Base-by-base conservation (phyloP, 352 stramenopile species). In the Phytopythium kandeliae region DNA sequence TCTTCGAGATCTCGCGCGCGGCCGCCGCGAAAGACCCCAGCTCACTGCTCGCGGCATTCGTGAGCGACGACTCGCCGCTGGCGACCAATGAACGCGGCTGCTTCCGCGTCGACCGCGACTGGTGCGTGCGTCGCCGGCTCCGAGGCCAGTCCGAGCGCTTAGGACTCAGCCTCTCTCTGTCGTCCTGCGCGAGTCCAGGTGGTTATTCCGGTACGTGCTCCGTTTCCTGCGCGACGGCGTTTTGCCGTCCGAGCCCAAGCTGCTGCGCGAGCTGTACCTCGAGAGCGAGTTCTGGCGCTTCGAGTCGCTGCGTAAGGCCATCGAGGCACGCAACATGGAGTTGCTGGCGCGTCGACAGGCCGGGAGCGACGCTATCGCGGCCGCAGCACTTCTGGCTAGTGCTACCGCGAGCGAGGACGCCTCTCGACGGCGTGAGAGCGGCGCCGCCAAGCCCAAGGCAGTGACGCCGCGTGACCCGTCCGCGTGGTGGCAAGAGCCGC, bases 241-340 rank as follows among this genome's bases (percentile, higher is more conserved):
- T 17, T 58, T 94, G 17, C 78, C 76, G 2, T 71, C 70, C 8
- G 78, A 91, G 51, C 62, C 73, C 28, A 87, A 85, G 50, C 48
- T 92, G 0, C 62, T 92, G 36, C 69, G 71, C 1, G 69, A 69
- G 30, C 60, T 89, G 53, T 94, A 94, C 50, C 60, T 85, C 4
- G 80, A 92, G 58, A 83, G 74, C 55, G 81, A 89, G 45, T 94
- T 89, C 62, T 94, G 78, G 80, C 86, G 81, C 47, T 72, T 94
- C 21, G 74, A 85, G 41, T 85, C 83, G 43, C 55, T 94, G 9
- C 74, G 80, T 36, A 78, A 78, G 28, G 80, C 78, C 2, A 91
- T 94, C 42, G 83, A 92, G 58, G 55, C 70, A 28, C 78, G 76
- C 55, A 90, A 89, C 54, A 67, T 80, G 62, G 66, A 82, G 45